phyloP scores from a whole-genome alignment of 225 moss, liverwort and hornwort genomes.

The Straminergon stramineum region DNA sequence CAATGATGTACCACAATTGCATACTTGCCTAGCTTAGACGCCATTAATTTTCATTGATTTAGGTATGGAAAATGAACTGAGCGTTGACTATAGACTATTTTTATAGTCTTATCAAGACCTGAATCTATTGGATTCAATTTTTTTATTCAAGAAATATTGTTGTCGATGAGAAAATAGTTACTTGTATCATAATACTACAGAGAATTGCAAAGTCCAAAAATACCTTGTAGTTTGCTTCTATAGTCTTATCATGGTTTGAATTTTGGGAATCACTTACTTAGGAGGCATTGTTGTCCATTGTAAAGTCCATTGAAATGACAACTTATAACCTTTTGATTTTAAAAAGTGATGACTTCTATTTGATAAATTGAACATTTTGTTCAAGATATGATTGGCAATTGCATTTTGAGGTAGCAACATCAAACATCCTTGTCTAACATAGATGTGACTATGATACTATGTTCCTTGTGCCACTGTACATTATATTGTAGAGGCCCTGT shows the following conservation, averaged over 20 bases:
- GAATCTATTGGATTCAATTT: neutral
- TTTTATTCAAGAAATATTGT: neutral
- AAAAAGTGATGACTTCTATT: no score
- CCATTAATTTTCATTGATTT: neutral
- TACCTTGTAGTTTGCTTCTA: neutral
- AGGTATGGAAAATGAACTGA: accelerated
- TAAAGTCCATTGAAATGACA: neutral
- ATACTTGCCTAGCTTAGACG: accelerated
- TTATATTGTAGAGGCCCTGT: accelerated
- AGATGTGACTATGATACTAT: neutral
- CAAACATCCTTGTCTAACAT: no score
- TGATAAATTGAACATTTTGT: no score
- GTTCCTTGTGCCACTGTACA: neutral
- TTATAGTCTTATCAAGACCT: accelerated
- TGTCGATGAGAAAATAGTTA: neutral
- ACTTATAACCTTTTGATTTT: no score
- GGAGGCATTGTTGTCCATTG: neutral
- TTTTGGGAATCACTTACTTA: no score
- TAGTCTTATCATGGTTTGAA: neutral
- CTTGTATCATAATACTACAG: neutral
- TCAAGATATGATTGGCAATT: no score
- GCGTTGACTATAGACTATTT: neutral
- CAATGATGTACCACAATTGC: accelerated
- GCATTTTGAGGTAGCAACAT: no score
- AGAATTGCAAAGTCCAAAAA: accelerated